These are phyloP conservation scores for Saraca asoca DNA, from an alignment of 331 rosid species.

Conservation along the genomic window DNA sequence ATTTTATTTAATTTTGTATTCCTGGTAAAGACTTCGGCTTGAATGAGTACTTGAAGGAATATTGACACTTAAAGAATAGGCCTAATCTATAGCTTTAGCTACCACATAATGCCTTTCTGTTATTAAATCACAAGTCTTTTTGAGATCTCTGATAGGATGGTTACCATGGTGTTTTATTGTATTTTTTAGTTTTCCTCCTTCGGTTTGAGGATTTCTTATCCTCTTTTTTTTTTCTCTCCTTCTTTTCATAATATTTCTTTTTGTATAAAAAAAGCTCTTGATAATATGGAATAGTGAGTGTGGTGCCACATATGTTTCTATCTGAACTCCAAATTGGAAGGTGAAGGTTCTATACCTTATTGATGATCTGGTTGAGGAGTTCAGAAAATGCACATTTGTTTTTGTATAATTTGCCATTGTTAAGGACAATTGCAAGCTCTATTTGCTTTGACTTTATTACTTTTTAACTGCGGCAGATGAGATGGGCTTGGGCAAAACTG, in stretches of 20 bases:
- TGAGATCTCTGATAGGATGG: too few relatives aligned
- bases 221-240: too few relatives aligned
- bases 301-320: not conserved
- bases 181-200: too few relatives aligned
- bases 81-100: not conserved
- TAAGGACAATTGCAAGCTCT: slow-evolving; percentile 19
- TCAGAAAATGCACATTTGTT: not conserved
- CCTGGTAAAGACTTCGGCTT: not conserved
- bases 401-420: slow-evolving; percentile 10
- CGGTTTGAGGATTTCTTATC: too few relatives aligned
- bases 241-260: too few relatives aligned
- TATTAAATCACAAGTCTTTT: too few relatives aligned
- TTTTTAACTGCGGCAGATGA: slow-evolving; percentile 62
- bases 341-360: slow-evolving; percentile 17
- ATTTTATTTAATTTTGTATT: not conserved
- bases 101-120: too few relatives aligned
- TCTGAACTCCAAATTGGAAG: slow-evolving; percentile 15
- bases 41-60: slow-evolving; percentile 3
- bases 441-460: slow-evolving; percentile 26
- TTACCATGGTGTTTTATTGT: too few relatives aligned
- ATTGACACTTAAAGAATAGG: not conserved
- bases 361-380: slow-evolving; percentile 5
- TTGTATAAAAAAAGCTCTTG: too few relatives aligned
- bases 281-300: slow-evolving; percentile 3
- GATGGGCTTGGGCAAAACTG: slow-evolving; percentile 97